Evolutionary conservation across 164 flowering plant genomes (phyloP).

Genomic region (Vitis labrusca): DNA sequence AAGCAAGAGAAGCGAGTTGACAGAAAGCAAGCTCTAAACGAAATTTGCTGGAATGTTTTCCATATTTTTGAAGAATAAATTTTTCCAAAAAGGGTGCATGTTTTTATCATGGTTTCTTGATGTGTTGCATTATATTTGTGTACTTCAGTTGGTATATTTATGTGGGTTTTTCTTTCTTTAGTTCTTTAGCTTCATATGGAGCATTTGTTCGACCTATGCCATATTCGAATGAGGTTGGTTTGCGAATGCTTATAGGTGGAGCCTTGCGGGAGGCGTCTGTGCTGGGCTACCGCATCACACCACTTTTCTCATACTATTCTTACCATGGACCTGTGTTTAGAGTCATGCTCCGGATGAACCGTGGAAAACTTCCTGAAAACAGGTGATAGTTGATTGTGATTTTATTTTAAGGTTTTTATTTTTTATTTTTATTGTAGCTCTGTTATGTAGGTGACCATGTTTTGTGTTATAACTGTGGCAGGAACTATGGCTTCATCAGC

Average conservation of each 20-base stretch:
- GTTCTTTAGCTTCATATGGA: conserved; percentile 90
- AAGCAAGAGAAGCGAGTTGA: no score
- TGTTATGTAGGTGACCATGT: not conserved
- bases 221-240: conserved; percentile 86
- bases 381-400: conserved; percentile 32
- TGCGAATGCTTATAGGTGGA: conserved; percentile 96
- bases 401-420: not conserved
- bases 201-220: conserved; percentile 88
- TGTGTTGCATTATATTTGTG: no score
- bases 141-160: no score
- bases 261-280: conserved; percentile 83
- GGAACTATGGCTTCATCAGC: conserved; percentile 78
- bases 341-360: conserved; percentile 69
- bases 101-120: no score
- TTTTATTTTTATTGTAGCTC: not conserved
- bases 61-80: no score
- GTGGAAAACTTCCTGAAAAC: conserved; percentile 60
- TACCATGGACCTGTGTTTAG: conserved; percentile 96
- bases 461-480: conserved; percentile 20
- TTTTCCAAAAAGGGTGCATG: no score
- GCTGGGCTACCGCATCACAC: conserved; percentile 67
- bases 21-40: no score
- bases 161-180: conserved; percentile 21
- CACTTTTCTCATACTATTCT: conserved; percentile 93
- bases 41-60: no score